phyloP scores from a whole-genome alignment of 1,139 yeast genomes.

The Wickerhamomyces sp. region DNA sequence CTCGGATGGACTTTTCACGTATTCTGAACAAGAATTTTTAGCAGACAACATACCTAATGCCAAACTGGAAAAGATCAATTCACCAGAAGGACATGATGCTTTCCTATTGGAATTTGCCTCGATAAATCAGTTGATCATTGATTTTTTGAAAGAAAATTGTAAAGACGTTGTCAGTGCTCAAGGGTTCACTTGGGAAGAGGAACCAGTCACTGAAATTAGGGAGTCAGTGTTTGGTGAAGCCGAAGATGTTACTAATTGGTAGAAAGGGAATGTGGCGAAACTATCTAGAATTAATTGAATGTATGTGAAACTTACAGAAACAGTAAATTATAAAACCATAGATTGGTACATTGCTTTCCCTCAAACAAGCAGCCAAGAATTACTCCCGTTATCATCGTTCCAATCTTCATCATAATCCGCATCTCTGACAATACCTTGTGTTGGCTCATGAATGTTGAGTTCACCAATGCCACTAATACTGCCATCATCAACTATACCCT shows the following conservation, averaged over 20 bases:
- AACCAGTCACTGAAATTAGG: slow-evolving; percentile 45
- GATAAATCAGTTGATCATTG: slow-evolving; percentile 65
- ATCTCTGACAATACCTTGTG: slow-evolving; percentile 5
- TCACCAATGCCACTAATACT: slow-evolving; percentile 4
- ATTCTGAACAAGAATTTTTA: slow-evolving; percentile 81
- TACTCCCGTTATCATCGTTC: slow-evolving; percentile 21
- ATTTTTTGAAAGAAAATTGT: slow-evolving; percentile 54
- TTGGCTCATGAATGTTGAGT: too few species aligned
- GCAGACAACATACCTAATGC: slow-evolving; percentile 75
- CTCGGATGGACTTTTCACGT: slow-evolving; percentile 90
- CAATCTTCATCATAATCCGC: slow-evolving; percentile 13
- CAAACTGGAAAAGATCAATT: slow-evolving; percentile 61
- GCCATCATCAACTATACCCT: slow-evolving; percentile 6
- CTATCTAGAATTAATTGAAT: too few species aligned
- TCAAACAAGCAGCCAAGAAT: slow-evolving; percentile 29
- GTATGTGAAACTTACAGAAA: too few species aligned
- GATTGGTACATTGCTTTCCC: background rate
- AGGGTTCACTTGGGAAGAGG: slow-evolving; percentile 49
- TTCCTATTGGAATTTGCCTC: slow-evolving; percentile 83
- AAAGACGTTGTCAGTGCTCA: slow-evolving; percentile 47
- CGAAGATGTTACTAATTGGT: slow-evolving; percentile 91
- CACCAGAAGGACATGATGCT: slow-evolving; percentile 99
- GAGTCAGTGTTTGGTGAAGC: slow-evolving; percentile 93
- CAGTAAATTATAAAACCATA: too few species aligned
- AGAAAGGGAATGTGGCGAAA: background rate